Percentiles rank a stretch among this genome's conserved stretches.
Conservation (phyloP, 2,329 filamentous ascomycete genomes). For the Aspergillus sclerotialis region DNA sequence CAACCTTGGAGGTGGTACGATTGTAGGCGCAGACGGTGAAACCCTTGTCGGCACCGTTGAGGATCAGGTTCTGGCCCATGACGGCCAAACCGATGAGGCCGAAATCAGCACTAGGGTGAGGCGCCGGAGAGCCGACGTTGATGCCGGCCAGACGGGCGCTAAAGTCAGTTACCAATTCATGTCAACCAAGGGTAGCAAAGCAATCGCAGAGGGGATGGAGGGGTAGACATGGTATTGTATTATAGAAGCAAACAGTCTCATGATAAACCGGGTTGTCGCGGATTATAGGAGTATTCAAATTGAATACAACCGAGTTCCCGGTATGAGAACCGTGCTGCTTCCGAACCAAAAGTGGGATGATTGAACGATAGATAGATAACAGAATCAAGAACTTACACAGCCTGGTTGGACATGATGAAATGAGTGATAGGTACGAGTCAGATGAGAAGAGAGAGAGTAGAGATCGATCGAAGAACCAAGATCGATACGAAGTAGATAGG, state of each 20-base stretch:
- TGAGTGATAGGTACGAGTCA: conserved; percentile 8
- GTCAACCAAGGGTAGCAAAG: conserved; percentile 19
- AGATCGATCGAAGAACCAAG: conserved; percentile 3
- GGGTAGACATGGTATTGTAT: too few relatives aligned
- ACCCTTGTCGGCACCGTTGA: conserved; percentile 83
- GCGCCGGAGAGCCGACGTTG: conserved; percentile 59
- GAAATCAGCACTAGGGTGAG: conserved; percentile 66
- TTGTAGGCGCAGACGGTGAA: conserved; percentile 99
- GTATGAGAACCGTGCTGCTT: too few relatives aligned
- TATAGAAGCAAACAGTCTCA: too few relatives aligned
- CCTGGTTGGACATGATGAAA: conserved; percentile 37
- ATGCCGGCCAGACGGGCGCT: conserved; percentile 71
- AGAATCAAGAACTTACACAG: conserved; percentile 34
- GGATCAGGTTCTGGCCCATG: conserved; percentile 82
- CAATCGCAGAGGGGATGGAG: conserved; percentile 9
- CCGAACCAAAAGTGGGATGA: too few relatives aligned
- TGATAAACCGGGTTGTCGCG: too few relatives aligned
- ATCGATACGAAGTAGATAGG: conserved; percentile 9
- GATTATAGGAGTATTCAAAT: conserved; percentile 2
- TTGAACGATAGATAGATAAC: neutral
- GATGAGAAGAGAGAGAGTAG: conserved; percentile 8
- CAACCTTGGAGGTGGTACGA: conserved; percentile 97
- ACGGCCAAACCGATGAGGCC: conserved; percentile 89
- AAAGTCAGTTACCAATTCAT: conserved; percentile 38
- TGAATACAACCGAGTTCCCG: conserved; percentile 4